Base-by-base conservation (phyloP, 495 filamentous ascomycete species). In the Penicillium cinerascens region DNA sequence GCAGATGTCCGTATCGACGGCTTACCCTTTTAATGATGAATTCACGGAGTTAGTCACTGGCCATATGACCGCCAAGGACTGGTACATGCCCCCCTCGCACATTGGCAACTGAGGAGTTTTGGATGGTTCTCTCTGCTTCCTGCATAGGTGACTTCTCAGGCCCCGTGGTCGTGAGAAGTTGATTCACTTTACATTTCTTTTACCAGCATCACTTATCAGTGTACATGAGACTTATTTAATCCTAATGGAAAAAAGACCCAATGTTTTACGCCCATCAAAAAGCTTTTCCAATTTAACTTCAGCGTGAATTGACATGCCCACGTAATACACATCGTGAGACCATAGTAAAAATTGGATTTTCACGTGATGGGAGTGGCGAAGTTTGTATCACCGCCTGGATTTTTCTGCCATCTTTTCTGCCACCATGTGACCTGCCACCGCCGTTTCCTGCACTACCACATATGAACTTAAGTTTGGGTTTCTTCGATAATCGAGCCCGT, bases 151-250 rank as follows among this genome's bases (percentile, higher is more conserved):
- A 49, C 37, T 51, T 38, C 23, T 6, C 38, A 23, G 36, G 46
- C 17, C 40, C 21, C 33, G 17, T 15, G 22, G 21, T 15, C 9
- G 42, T 25, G 44, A 48, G 37, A 46, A 42, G 59, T 49, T 15
- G 20, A 44, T 46, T 53, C 20, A 38, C 16, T 21, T 40, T 38
- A 33, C 41, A 26, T 49, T 47, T 41, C 25, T 53, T 49, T 35
- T 42, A 47, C 44, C 15, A 26, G 22, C 26, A 63, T 54, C 57
- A 54, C 60, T 61, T 60, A 66, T 61, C 35, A 63, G 60, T 65
- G 53, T 53, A 68, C 54, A 68, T 72, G 60, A 65, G 29, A 33
- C 29, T 37, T 35, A 49, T 44, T n/a, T 70, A 73, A 72, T 72
- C 50, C 63, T 74, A 68, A 71, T 74, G 18, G 27, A 56, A 61